Base-by-base conservation (phyloP, 2,329 filamentous ascomycete genomes). In the Hymenoscyphus fructigenus region DNA sequence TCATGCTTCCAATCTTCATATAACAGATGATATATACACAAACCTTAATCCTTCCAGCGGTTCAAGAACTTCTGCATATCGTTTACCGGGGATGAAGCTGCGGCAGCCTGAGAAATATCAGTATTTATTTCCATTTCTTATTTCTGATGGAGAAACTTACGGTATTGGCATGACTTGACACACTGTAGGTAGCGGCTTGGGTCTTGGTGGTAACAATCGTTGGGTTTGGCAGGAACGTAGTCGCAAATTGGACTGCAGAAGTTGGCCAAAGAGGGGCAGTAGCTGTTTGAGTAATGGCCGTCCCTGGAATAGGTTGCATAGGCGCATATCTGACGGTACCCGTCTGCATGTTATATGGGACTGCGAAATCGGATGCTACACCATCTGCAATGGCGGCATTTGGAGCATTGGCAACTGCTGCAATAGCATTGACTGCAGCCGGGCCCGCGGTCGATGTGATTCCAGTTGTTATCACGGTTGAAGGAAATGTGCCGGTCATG, bases 401-500 rank as follows among this genome's bases (percentile, higher is more conserved):
- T 32, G 60, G 44, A 26, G 60, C 34, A 32, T 41, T 44, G 2
- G 62, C 62, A 17, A 60, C 65, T 44, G 65, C 64, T 9, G 36
- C 62, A 15, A 62, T 63, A 9, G 72, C 65, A 23, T 68, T 67
- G 62, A 72, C 75, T 10, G 68, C 64, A 9, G 59, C 62, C 57
- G 77, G 79, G 7, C 75, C 80, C 67, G 68, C 75, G 58, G 74
- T 80, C 7, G 41, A 34, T 20, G 74, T 74, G 38, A 71, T 70
- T 29, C 78, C 72, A 17, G 75, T 78, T 23, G 71, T 65, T 28
- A 72, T 69, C 57, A 84, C 76, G 44, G 71, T 72, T 1, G 79
- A 66, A 1, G 81, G 77, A 71, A 88, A 88, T 4, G 77, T 77
- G 44, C 88, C 88, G 1, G 83, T 87, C 88, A 91, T 90, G 69